Evolutionary conservation across 345 rosid species (phyloP).

Genomic region (Gossypium anomalum): DNA sequence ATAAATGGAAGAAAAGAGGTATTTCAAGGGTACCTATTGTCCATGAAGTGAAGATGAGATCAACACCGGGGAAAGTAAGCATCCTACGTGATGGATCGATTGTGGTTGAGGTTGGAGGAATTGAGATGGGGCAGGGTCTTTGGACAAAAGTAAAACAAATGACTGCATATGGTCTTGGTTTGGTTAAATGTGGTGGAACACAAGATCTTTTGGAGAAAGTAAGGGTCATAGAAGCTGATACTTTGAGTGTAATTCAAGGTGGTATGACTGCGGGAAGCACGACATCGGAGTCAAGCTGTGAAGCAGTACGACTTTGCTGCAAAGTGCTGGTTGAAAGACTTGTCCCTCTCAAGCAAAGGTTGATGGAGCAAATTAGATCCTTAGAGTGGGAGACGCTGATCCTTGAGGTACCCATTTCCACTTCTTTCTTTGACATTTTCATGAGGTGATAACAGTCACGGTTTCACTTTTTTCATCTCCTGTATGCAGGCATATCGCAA

Average conservation of each 20-base stretch:
- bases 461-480: not conserved
- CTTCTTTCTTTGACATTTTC: not conserved
- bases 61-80: slow-evolving; percentile 79
- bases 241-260: slow-evolving; percentile 64
- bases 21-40: slow-evolving; percentile 73
- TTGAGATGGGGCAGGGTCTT: slow-evolving; percentile 91
- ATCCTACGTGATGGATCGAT: slow-evolving; percentile 78
- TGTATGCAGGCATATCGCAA: slow-evolving; percentile 56
- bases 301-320: slow-evolving; percentile 72
- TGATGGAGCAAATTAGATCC: slow-evolving; percentile 45
- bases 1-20: slow-evolving; percentile 63
- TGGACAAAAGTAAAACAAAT: slow-evolving; percentile 92
- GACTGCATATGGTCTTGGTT: slow-evolving; percentile 76
- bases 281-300: slow-evolving; percentile 75
- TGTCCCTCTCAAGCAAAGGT: slow-evolving; percentile 34
- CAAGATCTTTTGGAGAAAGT: slow-evolving; percentile 49
- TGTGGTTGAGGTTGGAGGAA: slow-evolving; percentile 83
- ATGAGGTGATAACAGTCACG: not conserved
- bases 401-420: slow-evolving; percentile 45
- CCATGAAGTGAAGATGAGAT: slow-evolving; percentile 33
- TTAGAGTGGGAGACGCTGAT: slow-evolving; percentile 67
- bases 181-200: slow-evolving; percentile 37
- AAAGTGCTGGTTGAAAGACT: slow-evolving; percentile 59
- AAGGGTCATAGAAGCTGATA: slow-evolving; percentile 63
- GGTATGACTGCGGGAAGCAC: slow-evolving; percentile 80